Conservation (phyloP, 495 filamentous ascomycete genomes). For the Bryoglossum gracile region DNA sequence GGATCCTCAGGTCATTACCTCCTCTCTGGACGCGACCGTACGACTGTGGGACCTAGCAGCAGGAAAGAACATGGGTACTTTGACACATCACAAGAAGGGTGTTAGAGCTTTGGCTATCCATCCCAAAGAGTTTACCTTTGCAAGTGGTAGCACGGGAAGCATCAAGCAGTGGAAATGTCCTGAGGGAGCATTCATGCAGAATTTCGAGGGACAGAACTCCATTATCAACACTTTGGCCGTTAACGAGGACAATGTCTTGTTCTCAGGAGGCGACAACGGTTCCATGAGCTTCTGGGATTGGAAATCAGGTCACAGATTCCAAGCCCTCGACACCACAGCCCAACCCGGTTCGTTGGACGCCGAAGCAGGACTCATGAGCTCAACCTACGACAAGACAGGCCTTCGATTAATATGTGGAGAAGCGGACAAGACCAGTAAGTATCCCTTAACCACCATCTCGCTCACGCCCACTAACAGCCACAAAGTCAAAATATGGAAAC, state of each 20-base stretch:
- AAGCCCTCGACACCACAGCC: constrained; percentile 78
- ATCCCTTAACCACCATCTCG: neutral
- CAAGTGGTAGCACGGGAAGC: constrained; percentile 77
- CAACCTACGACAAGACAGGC: constrained; percentile 83
- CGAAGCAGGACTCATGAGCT: constrained; percentile 88
- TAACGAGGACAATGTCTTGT: constrained; percentile 91
- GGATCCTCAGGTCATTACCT: constrained; percentile 90
- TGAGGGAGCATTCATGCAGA: constrained; percentile 98
- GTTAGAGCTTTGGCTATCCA: constrained; percentile 81
- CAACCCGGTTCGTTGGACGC: constrained; percentile 93
- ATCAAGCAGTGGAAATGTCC: constrained; percentile 99
- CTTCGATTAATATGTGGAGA: constrained; percentile 87
- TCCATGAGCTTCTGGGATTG: constrained; percentile 99
- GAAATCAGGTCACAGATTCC: constrained; percentile 92
- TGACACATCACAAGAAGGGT: constrained; percentile 98
- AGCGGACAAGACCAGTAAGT: constrained; percentile 84
- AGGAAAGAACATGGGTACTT: constrained; percentile 88
- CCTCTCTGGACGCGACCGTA: constrained; percentile 85
- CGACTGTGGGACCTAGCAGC: constrained; percentile 95
- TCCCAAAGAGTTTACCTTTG: constrained; percentile 94
- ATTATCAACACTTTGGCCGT: constrained; percentile 93
- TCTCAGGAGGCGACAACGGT: constrained; percentile 93
- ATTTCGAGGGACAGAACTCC: constrained; percentile 93
- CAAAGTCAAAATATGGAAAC: constrained; percentile 89
- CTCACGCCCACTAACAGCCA: constrained; percentile 21